These are phyloP conservation scores for Arxiozyma bovina DNA, from an alignment of 1,139 yeast genomes.

Conservation along the genomic window DNA sequence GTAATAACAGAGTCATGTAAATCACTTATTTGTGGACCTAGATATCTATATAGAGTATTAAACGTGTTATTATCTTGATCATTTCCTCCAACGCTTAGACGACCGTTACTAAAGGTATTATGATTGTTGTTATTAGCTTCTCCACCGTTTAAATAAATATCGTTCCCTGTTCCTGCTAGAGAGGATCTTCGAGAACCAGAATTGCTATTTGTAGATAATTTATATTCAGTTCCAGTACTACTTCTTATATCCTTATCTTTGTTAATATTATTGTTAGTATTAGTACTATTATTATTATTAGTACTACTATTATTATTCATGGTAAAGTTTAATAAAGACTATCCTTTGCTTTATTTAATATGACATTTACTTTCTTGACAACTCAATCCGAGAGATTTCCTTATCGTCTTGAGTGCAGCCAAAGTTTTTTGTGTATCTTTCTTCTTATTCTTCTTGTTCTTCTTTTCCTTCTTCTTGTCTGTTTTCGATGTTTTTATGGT, in stretches of 20 bases:
- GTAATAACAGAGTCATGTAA: conserved; percentile 36
- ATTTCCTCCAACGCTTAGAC: not conserved
- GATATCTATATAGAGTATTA: conserved; percentile 20
- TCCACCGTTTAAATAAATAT: conserved; percentile 5
- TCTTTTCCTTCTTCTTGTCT: no score
- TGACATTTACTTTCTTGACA: no score
- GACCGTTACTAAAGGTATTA: not conserved
- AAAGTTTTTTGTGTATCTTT: no score
- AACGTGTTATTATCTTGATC: conserved; percentile 10
- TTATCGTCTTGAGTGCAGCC: no score
- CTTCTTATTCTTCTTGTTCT: no score
- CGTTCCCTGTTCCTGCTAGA: conserved; percentile 13
- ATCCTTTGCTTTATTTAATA: no score
- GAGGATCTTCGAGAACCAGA: conserved; percentile 31
- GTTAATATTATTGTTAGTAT: no score
- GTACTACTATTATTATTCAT: not conserved
- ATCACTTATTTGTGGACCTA: conserved; percentile 27
- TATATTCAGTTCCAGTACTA: conserved; percentile 23
- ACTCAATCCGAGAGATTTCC: not conserved
- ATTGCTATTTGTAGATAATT: conserved; percentile 28
- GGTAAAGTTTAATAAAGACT: no score
- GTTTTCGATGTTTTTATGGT: no score
- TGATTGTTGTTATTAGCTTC: not conserved
- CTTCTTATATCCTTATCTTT: not conserved
- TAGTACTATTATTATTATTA: not conserved